phyloP scores from a whole-genome alignment of 148 eudicot species.

The Chenopodium quinoa region DNA sequence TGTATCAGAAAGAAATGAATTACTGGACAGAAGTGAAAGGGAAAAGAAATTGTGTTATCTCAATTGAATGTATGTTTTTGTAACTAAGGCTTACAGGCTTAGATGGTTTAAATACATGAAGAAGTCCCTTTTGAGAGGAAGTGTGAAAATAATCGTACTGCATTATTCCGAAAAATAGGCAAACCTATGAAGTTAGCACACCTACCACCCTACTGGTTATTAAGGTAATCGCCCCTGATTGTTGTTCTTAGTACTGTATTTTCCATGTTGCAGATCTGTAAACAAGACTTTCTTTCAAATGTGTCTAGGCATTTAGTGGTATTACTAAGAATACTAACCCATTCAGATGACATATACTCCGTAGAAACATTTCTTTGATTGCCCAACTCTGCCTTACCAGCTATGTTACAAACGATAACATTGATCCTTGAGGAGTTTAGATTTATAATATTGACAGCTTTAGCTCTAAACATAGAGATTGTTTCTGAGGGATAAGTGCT shows the following conservation, averaged over 20 bases:
- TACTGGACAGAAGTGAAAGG: background rate
- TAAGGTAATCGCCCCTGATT: background rate
- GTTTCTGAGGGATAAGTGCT: background rate
- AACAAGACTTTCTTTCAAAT: too few relatives aligned
- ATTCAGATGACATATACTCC: background rate
- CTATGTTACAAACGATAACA: background rate
- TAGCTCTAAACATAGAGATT: background rate
- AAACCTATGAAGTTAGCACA: background rate
- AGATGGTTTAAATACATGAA: background rate
- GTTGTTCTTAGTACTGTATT: background rate
- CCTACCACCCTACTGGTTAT: background rate
- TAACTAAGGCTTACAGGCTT: background rate
- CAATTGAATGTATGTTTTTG: background rate
- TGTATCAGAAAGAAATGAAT: background rate
- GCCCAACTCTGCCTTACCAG: background rate
- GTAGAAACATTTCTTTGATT: background rate
- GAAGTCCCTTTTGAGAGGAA: background rate
- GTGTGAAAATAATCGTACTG: too few relatives aligned
- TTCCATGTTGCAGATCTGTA: background rate
- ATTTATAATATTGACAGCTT: background rate
- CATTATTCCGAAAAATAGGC: background rate
- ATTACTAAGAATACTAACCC: too few relatives aligned
- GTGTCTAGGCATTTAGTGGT: too few relatives aligned
- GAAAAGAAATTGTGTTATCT: background rate
- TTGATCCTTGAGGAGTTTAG: background rate